phyloP scores from a whole-genome alignment of 164 flowering plant genomes.

The Berberis thunbergii region DNA sequence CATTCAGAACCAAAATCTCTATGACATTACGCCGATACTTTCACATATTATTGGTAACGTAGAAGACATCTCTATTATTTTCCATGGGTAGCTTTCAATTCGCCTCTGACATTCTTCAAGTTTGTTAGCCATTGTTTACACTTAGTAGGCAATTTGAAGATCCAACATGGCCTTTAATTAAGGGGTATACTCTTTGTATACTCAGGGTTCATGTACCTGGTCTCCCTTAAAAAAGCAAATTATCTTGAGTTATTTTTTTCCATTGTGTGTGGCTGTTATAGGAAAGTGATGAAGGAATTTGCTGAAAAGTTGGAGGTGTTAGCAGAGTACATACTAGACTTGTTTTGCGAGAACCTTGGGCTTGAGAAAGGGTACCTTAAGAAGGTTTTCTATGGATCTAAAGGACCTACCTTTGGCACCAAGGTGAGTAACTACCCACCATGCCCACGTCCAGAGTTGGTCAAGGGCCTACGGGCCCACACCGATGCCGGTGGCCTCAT shows the following conservation, averaged over 20 bases:
- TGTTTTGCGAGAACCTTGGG: conserved; percentile 89
- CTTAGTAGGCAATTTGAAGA: too few relatives aligned
- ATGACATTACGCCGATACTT: too few relatives aligned
- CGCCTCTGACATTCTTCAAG: too few relatives aligned
- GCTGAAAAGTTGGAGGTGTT: conserved; percentile 49
- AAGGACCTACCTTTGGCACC: conserved; percentile 82
- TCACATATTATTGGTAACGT: too few relatives aligned
- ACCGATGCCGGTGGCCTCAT: conserved; percentile 94
- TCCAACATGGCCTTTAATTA: too few relatives aligned
- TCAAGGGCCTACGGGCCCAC: conserved; percentile 90
- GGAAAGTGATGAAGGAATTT: conserved; percentile 77
- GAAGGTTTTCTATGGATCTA: conserved; percentile 59
- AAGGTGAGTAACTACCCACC: conserved; percentile 93
- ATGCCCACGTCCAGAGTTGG: conserved; percentile 75
- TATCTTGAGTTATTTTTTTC: background rate
- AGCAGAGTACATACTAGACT: conserved; percentile 65
- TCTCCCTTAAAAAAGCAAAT: too few relatives aligned
- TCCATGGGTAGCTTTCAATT: too few relatives aligned
- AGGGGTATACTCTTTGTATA: too few relatives aligned
- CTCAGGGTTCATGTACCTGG: too few relatives aligned
- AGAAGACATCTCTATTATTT: too few relatives aligned
- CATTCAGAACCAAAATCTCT: background rate
- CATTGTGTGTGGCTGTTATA: conserved; percentile 10
- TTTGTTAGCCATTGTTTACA: too few relatives aligned
- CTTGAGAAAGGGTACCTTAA: conserved; percentile 75